A percentile compares a stretch with the other conserved stretches of the same genome.
These are phyloP conservation scores for Suillus sp. DNA, from an alignment of 768 basidiomycete species.

Conservation along the genomic window DNA sequence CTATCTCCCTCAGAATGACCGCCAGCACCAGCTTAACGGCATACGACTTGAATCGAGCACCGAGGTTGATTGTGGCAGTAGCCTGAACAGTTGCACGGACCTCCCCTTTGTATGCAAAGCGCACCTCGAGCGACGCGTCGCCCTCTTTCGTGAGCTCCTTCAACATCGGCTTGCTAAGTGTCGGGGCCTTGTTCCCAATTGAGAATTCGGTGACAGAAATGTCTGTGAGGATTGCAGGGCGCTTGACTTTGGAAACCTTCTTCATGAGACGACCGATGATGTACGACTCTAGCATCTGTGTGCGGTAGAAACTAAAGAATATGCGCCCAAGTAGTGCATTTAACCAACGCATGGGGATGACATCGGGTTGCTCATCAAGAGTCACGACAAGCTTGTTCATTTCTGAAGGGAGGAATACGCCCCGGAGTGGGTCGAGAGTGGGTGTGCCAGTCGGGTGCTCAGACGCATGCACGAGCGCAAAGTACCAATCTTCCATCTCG, in stretches of 20 bases:
- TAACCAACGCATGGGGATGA: slow-evolving; percentile 96
- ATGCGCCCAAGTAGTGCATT: slow-evolving; percentile 92
- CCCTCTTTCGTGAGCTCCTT: slow-evolving; percentile 96
- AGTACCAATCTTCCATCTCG: slow-evolving; percentile 98
- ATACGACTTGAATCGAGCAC: slow-evolving; percentile 85
- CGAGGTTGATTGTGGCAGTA: slow-evolving; percentile 83
- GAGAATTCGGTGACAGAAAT: slow-evolving; percentile 87
- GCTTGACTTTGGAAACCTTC: slow-evolving; percentile 90
- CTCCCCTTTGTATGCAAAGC: slow-evolving; percentile 83
- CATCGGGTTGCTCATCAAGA: slow-evolving; percentile 91
- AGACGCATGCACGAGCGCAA: slow-evolving; percentile 76
- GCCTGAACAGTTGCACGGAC: slow-evolving; percentile 89
- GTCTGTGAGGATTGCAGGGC: slow-evolving; percentile 82
- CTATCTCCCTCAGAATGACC: slow-evolving; percentile 83
- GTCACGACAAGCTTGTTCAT: slow-evolving; percentile 84
- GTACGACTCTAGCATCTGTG: slow-evolving; percentile 75
- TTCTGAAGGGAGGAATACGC: slow-evolving; percentile 73
- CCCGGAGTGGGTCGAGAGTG: slow-evolving; percentile 57
- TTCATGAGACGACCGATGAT: slow-evolving; percentile 91
- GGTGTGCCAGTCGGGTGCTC: slow-evolving; percentile 63
- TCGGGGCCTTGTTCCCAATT: slow-evolving; percentile 81
- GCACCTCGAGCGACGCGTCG: slow-evolving; percentile 87
- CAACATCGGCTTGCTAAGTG: slow-evolving; percentile 95
- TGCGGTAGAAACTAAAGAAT: slow-evolving; percentile 91
- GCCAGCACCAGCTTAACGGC: slow-evolving; percentile 89